Base-by-base conservation (phyloP, 1,284 basidiomycete genomes). In the Moniliella sp. region DNA sequence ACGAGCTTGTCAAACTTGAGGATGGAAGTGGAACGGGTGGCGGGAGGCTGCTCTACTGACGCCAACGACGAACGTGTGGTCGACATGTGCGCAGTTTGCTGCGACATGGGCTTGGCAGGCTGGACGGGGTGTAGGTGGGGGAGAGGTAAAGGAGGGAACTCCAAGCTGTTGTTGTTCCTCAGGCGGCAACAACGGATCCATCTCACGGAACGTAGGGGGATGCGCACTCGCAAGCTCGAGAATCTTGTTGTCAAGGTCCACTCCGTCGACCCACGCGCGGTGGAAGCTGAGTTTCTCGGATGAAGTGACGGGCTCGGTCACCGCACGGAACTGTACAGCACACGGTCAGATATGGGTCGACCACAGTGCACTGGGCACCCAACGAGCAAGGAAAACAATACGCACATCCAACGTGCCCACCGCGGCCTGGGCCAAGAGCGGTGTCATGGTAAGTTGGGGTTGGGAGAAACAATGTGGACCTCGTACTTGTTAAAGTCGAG, bases 261-360 rank as follows among this genome's bases (percentile, higher is more conserved):
- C 34, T 2, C 31, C 25, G 15, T 51, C 49, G 13, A 39, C 42
- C 62, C 66, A 66, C 2, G 63, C 65, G 43, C 67, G 64, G 18
- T 49, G 51, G 29, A 51, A 61, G 10, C 40, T 46, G 28, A 58
- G 45, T 13, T 42, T 34, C 39, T 43, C 39, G 43, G 47, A 19
- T 50, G 40, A 31, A 46, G 71, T 56, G 27, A 82, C 78, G 0
- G 80, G 74, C 60, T 86, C 80, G 17, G 81, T 66, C 0, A 77
- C 76, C 43, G 73, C 73, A 18, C 78, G 66, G 48, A 77, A 79
- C 44, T 82, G 78, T 3, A n/a, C n/a, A n/a, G 28, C 14, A 15
- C 25, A 13, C n/a, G n/a, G n/a, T n/a, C n/a, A n/a, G n/a, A n/a
- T n/a, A n/a, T 30, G 83, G 64, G 1, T 79, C 81, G 4, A 80